Evolutionary conservation across 2,329 filamentous ascomycete species (phyloP), one percentile per base, ranked within the genome.

Genomic region (Stachybotrys elegans): DNA sequence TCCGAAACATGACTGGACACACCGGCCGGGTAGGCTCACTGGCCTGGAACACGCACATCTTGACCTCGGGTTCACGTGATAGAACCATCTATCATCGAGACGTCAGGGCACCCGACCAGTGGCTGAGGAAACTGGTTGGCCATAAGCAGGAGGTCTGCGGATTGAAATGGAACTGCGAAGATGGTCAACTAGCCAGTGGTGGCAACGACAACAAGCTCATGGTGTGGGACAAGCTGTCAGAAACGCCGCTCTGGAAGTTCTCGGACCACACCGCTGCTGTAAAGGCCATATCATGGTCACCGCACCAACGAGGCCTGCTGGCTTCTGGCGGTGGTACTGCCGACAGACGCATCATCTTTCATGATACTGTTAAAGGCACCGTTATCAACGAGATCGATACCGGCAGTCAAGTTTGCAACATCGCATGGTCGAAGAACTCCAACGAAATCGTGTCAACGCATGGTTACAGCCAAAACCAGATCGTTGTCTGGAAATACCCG

Each of bases 71-170:
- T 19, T 97, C 92, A 22, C 80, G 93, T 41, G 93, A 98, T 68
- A 86, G 93, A 25, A 73, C 88, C 11, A 98, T 98, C 48, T 94
- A 93, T 57, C 93, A 98, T 61, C 88, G 93, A 45, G 93, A 98
- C 63, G 93, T 98, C 21, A 84, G 93, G 46, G 87, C 88, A 29
- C 89, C 92, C 0, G 88, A 95, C 50, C 93, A 96, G 62, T 95
- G 86, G 77, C 71, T 95, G 25, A 80, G 84, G 46, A 91, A 90
- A 58, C 75, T 98, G 4, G 83, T 89, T 7, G 93, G 93, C 7
- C 93, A 98, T 66, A 98, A 97, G 65, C 93, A 98, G 68, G 93
- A 98, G 68, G 89, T 98, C 12, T 98, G 93, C 61, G 93, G 93
- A 8, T 70, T 98, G 41, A 91, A 91, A 57, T 98, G 93, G 93